A percentile compares a stretch with the other conserved stretches of the same genome.
These are phyloP conservation scores for Zoysia pacifica DNA, from an alignment of 176 grass and related monocot species.

Conservation along the genomic window DNA sequence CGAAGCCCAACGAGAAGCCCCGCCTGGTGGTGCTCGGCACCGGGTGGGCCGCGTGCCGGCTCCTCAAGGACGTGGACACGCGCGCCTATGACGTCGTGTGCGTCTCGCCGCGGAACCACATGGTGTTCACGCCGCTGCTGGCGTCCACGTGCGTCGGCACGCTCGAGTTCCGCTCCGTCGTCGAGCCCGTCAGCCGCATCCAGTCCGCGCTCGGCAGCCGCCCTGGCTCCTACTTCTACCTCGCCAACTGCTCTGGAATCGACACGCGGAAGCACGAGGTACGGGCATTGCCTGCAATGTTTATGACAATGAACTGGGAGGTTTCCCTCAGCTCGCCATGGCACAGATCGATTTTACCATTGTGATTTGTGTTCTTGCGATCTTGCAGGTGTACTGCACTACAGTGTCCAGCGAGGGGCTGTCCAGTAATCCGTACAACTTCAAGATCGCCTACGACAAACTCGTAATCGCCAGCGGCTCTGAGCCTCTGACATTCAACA, in stretches of 20 bases:
- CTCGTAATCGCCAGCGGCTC: slow-evolving; percentile 84
- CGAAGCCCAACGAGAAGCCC: slow-evolving; percentile 62
- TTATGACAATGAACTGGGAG: too few relatives aligned
- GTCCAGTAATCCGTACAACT: slow-evolving; percentile 53
- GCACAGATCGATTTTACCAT: background rate
- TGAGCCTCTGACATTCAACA: slow-evolving; percentile 82
- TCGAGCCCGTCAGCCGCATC: slow-evolving; percentile 88
- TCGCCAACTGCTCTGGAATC: slow-evolving; percentile 63
- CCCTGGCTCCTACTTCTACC: slow-evolving; percentile 79
- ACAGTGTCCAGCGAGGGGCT: slow-evolving; percentile 42
- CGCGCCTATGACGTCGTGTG: slow-evolving; percentile 81
- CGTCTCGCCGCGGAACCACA: slow-evolving; percentile 92
- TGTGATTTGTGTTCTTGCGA: background rate
- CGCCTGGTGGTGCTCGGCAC: slow-evolving; percentile 83
- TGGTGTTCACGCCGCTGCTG: slow-evolving; percentile 96
- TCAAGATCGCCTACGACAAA: slow-evolving; percentile 94
- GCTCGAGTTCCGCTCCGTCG: slow-evolving; percentile 88
- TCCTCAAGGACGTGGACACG: slow-evolving; percentile 84
- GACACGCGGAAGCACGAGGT: slow-evolving; percentile 66
- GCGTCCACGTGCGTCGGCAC: slow-evolving; percentile 91
- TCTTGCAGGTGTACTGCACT: slow-evolving; percentile 55
- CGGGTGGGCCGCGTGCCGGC: slow-evolving; percentile 85
- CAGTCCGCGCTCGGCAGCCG: slow-evolving; percentile 66
- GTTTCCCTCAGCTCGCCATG: background rate
- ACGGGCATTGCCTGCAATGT: background rate